Conservation (phyloP, 2,329 filamentous ascomycete genomes). For the Corniculantispora saksenae region DNA sequence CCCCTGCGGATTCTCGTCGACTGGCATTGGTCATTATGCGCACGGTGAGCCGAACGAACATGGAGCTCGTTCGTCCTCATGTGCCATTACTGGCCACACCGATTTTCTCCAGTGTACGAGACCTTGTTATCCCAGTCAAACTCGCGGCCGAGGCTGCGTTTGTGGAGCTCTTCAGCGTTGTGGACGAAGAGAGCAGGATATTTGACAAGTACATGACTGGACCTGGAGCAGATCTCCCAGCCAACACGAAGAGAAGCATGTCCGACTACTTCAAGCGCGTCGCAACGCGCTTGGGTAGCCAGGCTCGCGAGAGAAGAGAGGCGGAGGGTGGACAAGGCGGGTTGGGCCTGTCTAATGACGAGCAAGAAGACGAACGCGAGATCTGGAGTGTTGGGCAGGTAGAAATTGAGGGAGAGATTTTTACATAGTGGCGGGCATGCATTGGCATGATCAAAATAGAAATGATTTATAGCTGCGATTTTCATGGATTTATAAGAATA, state of each 20-base stretch:
- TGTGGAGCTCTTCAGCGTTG: slow-evolving; percentile 84
- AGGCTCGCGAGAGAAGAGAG: slow-evolving; percentile 85
- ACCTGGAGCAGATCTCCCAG: slow-evolving; percentile 63
- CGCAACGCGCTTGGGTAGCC: slow-evolving; percentile 77
- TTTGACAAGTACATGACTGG: slow-evolving; percentile 89
- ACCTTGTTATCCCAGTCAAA: slow-evolving; percentile 92
- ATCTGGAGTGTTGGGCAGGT: slow-evolving; percentile 94
- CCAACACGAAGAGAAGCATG: slow-evolving; percentile 84
- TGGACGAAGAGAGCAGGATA: slow-evolving; percentile 79
- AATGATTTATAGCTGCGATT: background rate
- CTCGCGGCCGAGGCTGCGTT: slow-evolving; percentile 93
- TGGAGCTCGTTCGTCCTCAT: slow-evolving; percentile 80
- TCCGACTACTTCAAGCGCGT: slow-evolving; percentile 96
- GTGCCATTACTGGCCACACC: slow-evolving; percentile 76
- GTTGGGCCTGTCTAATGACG: slow-evolving; percentile 83
- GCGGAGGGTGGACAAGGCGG: slow-evolving; percentile 89
- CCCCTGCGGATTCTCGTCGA: slow-evolving; percentile 79
- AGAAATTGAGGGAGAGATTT: slow-evolving; percentile 68
- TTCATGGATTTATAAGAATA: background rate
- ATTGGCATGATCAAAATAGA: background rate
- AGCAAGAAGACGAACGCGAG: slow-evolving; percentile 91
- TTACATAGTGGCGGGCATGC: slow-evolving; percentile 35
- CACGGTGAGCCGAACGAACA: slow-evolving; percentile 77
- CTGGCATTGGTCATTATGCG: slow-evolving; percentile 84
- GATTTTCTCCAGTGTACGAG: slow-evolving; percentile 86